Conservation (phyloP, 169 alveolate species). For the Cryptosporidium muris region DNA sequence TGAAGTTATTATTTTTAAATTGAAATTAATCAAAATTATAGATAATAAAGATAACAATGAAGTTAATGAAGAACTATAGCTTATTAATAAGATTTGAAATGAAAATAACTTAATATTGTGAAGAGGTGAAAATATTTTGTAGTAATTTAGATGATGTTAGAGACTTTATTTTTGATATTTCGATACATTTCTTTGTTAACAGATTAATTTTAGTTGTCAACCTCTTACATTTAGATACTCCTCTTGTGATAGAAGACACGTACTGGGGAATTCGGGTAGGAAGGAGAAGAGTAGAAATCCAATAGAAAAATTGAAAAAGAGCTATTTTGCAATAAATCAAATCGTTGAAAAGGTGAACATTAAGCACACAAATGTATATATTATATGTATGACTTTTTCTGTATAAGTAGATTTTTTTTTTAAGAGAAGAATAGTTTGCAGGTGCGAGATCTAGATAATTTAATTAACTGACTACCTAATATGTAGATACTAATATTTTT, state of each 20-base stretch:
- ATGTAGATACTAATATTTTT: too few relatives aligned
- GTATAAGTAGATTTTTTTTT: slow-evolving; percentile 26
- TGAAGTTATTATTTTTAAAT: slow-evolving; percentile 40
- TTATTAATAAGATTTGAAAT: background rate
- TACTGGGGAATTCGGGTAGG: slow-evolving; percentile 3
- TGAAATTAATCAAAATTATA: slow-evolving; percentile 33
- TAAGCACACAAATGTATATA: slow-evolving; percentile 50
- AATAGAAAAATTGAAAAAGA: slow-evolving; percentile 6
- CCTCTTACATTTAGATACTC: background rate
- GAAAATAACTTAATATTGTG: too few relatives aligned
- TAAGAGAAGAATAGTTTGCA: slow-evolving; percentile 16
- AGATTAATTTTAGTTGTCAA: background rate
- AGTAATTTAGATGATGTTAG: too few relatives aligned
- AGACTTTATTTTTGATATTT: background rate
- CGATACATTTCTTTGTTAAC: background rate
- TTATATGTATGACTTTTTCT: background rate
- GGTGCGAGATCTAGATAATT: slow-evolving; percentile 32
- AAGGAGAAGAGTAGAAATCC: slow-evolving; percentile 41
- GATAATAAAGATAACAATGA: slow-evolving; percentile 1
- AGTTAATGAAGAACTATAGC: slow-evolving; percentile 23
- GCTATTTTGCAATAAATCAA: slow-evolving; percentile 14
- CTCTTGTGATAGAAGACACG: background rate
- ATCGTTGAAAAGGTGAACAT: background rate
- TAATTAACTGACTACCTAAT: background rate
- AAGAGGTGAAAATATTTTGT: too few relatives aligned